These are phyloP conservation scores for Pterocarpus macrocarpus DNA, from an alignment of 306 rosid species.

Conservation along the genomic window DNA sequence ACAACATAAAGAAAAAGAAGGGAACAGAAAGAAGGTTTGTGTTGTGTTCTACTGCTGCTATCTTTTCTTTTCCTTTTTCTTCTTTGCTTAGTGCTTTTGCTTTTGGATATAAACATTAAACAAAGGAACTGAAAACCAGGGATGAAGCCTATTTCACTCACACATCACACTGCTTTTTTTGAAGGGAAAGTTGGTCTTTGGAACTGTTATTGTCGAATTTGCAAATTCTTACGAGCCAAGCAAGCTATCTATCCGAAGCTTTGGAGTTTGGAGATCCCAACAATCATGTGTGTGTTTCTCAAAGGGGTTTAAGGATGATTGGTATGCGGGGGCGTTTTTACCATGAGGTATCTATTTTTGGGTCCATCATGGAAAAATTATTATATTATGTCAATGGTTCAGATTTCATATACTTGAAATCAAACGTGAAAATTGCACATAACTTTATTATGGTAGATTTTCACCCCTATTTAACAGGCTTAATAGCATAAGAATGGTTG, in stretches of 20 bases:
- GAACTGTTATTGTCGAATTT: conserved; percentile 1
- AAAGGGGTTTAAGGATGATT: not conserved
- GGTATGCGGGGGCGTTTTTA: not conserved
- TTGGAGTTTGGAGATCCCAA: not conserved
- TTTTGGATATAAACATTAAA: conserved; percentile 30
- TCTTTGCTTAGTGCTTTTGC: conserved; percentile 42
- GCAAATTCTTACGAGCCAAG: not conserved
- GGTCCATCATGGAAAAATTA: not conserved
- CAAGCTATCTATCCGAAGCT: not conserved
- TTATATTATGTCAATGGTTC: too few relatives aligned
- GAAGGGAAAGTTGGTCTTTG: not conserved
- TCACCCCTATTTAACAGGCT: too few relatives aligned
- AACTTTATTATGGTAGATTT: too few relatives aligned
- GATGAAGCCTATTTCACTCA: not conserved
- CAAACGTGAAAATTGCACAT: too few relatives aligned
- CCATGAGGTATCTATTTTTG: not conserved
- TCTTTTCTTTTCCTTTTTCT: not conserved
- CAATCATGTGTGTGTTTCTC: not conserved
- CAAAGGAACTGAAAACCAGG: conserved; percentile 16
- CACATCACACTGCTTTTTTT: conserved; percentile 22
- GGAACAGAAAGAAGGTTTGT: conserved; percentile 33
- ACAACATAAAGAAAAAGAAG: conserved; percentile 27
- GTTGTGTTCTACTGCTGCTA: not conserved
- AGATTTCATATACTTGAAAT: too few relatives aligned
- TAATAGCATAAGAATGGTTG: too few relatives aligned